Conservation (phyloP, 129 eudicot genomes). For the Chrysanthemum seticuspe region DNA sequence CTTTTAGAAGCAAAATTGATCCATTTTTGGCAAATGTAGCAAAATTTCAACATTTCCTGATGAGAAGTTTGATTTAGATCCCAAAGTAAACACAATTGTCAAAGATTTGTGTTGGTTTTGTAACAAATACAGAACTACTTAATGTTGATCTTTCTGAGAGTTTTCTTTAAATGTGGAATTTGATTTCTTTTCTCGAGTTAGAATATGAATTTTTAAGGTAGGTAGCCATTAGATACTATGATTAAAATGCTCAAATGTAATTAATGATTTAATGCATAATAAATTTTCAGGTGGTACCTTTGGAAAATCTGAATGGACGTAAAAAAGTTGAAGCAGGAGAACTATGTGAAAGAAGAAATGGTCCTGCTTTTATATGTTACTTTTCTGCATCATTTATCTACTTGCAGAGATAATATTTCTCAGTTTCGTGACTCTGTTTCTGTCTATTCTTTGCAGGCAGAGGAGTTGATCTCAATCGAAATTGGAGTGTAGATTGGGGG, state of each 20-base stretch:
- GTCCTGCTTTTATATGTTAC: slow-evolving; percentile 33
- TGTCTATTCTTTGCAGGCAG: slow-evolving; percentile 67
- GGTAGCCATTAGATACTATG: not conserved
- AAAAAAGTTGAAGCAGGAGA: slow-evolving; percentile 92
- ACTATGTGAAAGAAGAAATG: slow-evolving; percentile 97
- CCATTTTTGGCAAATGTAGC: not conserved
- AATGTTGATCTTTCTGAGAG: not conserved
- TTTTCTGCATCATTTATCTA: not conserved
- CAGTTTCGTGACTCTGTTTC: slow-evolving; percentile 23
- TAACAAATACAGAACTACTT: not conserved
- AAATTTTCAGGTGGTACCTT: slow-evolving; percentile 66
- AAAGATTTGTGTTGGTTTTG: slow-evolving; percentile 7
- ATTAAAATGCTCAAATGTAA: not conserved
- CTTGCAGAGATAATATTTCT: not conserved
- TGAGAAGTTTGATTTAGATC: slow-evolving; percentile 19
- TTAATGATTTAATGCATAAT: slow-evolving; percentile 8
- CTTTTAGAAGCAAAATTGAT: too few relatives aligned
- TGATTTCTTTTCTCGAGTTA: slow-evolving; percentile 12
- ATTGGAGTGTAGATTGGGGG: slow-evolving; percentile 99
- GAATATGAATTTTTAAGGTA: not conserved
- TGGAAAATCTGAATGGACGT: slow-evolving; percentile 99
- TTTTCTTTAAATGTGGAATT: not conserved
- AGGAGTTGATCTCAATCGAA: slow-evolving; percentile 97
- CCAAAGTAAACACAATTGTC: slow-evolving; percentile 4
- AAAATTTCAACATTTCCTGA: not conserved